Conservation (phyloP, 2,329 filamentous ascomycete genomes). For the Neopestalotiopsis sp. region DNA sequence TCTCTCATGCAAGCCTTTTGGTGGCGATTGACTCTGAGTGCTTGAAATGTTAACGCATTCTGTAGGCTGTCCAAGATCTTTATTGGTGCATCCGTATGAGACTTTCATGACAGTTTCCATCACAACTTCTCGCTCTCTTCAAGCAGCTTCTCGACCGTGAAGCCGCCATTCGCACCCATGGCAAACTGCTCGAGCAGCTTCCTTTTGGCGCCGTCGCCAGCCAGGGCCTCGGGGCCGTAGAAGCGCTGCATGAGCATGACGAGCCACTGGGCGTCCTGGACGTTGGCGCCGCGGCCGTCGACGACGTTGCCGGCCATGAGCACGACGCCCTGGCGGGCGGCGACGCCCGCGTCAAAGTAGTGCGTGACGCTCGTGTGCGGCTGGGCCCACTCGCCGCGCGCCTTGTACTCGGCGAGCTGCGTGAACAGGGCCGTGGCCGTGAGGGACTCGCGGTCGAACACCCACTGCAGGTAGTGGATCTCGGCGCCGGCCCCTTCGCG, state of each 20-base stretch:
- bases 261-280: constrained; percentile 87
- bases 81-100: no score
- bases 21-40: not conserved
- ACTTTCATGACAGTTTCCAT: constrained; percentile 35
- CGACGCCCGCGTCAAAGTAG: constrained; percentile 73
- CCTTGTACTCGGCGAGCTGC: constrained; percentile 89
- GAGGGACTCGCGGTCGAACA: constrained; percentile 71
- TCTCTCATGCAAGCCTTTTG: not conserved
- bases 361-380: constrained; percentile 95
- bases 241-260: constrained; percentile 94
- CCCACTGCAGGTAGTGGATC: constrained; percentile 97
- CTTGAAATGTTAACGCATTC: not conserved
- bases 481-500: constrained; percentile 74
- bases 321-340: constrained; percentile 75
- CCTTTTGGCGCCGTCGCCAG: constrained; percentile 67
- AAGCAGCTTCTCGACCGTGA: constrained; percentile 83
- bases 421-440: constrained; percentile 88
- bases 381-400: constrained; percentile 84
- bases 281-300: constrained; percentile 75
- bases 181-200: constrained; percentile 83
- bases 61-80: not conserved
- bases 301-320: constrained; percentile 84
- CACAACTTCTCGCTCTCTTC: constrained; percentile 86
- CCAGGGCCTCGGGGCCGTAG: constrained; percentile 66
- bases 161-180: constrained; percentile 70